Evolutionary conservation across 257 asterid species (phyloP).

Genomic region (Oldenlandia corymbosa): DNA sequence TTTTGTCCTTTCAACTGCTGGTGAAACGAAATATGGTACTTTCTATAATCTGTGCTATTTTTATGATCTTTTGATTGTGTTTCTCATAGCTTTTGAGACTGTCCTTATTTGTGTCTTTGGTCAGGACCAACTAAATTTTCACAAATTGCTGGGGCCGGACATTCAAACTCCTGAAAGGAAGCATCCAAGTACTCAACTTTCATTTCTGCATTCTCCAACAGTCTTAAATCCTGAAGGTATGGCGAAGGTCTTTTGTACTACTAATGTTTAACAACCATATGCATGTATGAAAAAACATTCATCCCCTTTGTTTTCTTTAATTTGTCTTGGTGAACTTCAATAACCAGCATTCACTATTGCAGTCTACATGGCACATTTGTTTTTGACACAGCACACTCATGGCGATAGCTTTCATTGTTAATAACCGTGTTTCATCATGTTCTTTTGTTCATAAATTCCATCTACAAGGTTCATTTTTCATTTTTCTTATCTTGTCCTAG

Average conservation of each 20-base stretch:
- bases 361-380: background rate
- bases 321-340: background rate
- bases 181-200: constrained; percentile 35
- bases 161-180: constrained; percentile 55
- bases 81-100: constrained; percentile 7
- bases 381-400: background rate
- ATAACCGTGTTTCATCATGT: no score
- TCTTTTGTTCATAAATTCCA: background rate
- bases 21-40: constrained; percentile 82
- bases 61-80: constrained; percentile 6
- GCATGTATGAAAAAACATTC: no score
- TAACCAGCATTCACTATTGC: no score
- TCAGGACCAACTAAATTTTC: constrained; percentile 86
- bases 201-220: constrained; percentile 28
- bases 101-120: constrained; percentile 22
- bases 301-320: background rate
- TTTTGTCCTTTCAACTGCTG: constrained; percentile 84
- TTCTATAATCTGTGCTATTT: constrained; percentile 12
- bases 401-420: background rate
- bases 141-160: constrained; percentile 71
- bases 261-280: background rate
- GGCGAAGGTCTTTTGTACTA: constrained; percentile 42
- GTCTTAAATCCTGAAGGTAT: constrained; percentile 21
- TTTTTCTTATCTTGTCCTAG: background rate
- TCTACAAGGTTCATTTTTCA: background rate